Evolutionary conservation across 2,329 filamentous ascomycete species (phyloP), one percentile per base, ranked within the genome.

Genomic region (Cryphonectria nitschkei): DNA sequence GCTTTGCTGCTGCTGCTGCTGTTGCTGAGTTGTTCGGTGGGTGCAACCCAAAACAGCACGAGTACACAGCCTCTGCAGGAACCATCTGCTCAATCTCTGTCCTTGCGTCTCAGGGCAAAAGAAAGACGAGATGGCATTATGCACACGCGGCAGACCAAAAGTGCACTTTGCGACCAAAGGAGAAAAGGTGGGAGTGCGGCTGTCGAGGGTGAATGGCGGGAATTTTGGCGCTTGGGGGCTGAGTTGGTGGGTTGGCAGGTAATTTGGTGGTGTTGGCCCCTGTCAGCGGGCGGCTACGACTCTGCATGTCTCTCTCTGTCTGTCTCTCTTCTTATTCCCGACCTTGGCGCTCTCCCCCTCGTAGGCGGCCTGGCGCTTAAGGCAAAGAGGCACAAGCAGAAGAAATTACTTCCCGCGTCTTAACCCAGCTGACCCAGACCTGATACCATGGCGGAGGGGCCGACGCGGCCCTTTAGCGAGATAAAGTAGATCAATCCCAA

Each of bases 281-380:
- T 50, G 3, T 61, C 39, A 39, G 58, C 58, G 58, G 34, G 58
- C 58, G 58, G 32, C 58, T 61, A 61, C 34, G 32, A 46, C 43
- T 19, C 43, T 46, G 26, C 26, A 26, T 26, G 43, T 46, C 43
- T 19, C 16, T 46, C 19, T 46, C 16, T 46, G 16, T 22, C 0
- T 22, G 19, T 8, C 46, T 19, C 46, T 50, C 19, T n/a, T 6
- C n/a, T 16, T 22, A 50, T n/a, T 39, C 37, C 37, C 37, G 37
- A 11, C 37, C 37, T 39, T 39, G 8, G 37, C 37, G 8, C 37
- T 39, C 9, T 9, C 37, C 37, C 37, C 9, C 37, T 16, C 54
- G 29, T 58, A 34, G 54, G 54, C 54, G 34, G 58, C 58, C 32
- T 61, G 58, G 58, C 58, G 58, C 58, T 39, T 34, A 61, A 34